Evolutionary conservation across 2,329 filamentous ascomycete species (phyloP).

Genomic region (Alternaria tenuissima): DNA sequence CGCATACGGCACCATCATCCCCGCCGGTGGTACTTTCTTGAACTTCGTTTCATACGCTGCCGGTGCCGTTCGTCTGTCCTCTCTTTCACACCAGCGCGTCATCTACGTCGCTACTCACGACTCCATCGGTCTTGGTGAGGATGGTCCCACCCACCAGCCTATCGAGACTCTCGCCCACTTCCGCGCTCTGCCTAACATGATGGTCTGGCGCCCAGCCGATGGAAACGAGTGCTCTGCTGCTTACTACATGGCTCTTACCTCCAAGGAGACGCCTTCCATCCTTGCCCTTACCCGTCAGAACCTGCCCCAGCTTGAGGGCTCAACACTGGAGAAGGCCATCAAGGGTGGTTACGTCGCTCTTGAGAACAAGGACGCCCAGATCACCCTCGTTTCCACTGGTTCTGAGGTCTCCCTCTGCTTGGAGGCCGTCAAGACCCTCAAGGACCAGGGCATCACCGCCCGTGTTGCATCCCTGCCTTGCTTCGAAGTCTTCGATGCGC

Average conservation of each 20-base stretch:
- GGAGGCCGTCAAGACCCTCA: constrained; percentile 89
- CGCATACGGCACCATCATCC: constrained; percentile 94
- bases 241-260: constrained; percentile 93
- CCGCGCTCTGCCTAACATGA: constrained; percentile 97
- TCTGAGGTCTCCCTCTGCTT: constrained; percentile 95
- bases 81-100: constrained; percentile 86
- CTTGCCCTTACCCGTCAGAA: constrained; percentile 97
- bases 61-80: constrained; percentile 91
- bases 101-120: constrained; percentile 99
- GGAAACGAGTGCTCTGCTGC: constrained; percentile 98
- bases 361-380: constrained; percentile 81
- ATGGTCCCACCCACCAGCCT: constrained; percentile 98
- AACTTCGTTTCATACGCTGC: constrained; percentile 99
- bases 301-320: constrained; percentile 95
- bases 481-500: constrained; percentile 94
- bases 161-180: constrained; percentile 98
- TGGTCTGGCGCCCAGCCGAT: constrained; percentile 99
- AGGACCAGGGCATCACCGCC: constrained; percentile 85
- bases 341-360: constrained; percentile 95
- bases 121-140: constrained; percentile 98
- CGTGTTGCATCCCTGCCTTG: constrained; percentile 96
- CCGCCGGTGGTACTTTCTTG: constrained; percentile 94
- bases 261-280: constrained; percentile 89
- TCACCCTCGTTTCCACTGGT: constrained; percentile 93
- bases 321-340: constrained; percentile 84